Evolutionary conservation across 257 asterid genomes (phyloP).

Genomic region (Solanum tarijense): DNA sequence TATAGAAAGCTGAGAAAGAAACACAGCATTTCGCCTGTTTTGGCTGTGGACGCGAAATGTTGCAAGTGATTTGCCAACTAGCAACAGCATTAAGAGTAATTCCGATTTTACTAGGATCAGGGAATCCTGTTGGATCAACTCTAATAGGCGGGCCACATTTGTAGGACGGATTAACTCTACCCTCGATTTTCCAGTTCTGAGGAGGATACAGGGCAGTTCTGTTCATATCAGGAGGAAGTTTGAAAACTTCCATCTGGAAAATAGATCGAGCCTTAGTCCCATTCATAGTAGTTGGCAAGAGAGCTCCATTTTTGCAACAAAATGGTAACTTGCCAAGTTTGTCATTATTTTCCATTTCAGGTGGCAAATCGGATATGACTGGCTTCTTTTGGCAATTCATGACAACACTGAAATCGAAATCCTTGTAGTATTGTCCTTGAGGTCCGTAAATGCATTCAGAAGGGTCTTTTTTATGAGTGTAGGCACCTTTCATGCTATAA

Average conservation of each 20-base stretch:
- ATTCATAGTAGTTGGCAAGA: constrained; percentile 67
- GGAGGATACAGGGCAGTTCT: constrained; percentile 73
- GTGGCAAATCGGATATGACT: constrained; percentile 60
- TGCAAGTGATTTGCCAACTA: constrained; percentile 74
- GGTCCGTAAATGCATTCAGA: constrained; percentile 79
- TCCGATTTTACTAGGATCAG: constrained; percentile 54
- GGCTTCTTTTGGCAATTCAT: constrained; percentile 70
- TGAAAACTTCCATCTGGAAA: constrained; percentile 74
- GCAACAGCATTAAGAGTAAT: constrained; percentile 46
- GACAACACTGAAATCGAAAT: constrained; percentile 61
- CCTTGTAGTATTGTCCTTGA: constrained; percentile 63
- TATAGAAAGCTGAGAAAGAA: constrained; percentile 71
- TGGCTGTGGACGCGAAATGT: constrained; percentile 56
- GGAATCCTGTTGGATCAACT: constrained; percentile 59
- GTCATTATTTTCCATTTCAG: constrained; percentile 49
- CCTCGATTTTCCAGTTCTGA: constrained; percentile 65
- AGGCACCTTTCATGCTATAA: constrained; percentile 70
- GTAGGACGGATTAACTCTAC: constrained; percentile 49
- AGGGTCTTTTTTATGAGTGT: constrained; percentile 59
- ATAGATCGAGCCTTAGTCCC: constrained; percentile 51
- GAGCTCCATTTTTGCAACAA: constrained; percentile 66
- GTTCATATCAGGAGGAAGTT: constrained; percentile 80
- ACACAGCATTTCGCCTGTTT: constrained; percentile 66
- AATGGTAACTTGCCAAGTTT: constrained; percentile 65
- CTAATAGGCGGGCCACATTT: constrained; percentile 73